Evolutionary conservation across 2,329 filamentous ascomycete genomes (phyloP).

Genomic region (Tympanopsis confertula): DNA sequence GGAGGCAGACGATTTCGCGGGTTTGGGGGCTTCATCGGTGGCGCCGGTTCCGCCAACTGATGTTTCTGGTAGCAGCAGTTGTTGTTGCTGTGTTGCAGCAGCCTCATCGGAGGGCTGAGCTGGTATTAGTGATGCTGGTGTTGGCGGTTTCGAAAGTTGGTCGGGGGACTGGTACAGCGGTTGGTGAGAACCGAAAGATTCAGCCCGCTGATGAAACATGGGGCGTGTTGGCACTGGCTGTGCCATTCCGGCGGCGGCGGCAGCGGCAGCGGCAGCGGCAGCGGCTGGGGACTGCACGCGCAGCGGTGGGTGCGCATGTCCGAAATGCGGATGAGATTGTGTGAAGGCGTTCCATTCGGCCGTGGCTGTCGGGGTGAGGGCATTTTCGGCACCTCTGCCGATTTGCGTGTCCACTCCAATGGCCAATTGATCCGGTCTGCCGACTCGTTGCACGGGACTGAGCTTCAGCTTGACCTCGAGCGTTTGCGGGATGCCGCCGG

Average conservation of each 20-base stretch:
- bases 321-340: constrained; percentile 50
- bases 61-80: constrained; percentile 19
- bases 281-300: constrained; percentile 11
- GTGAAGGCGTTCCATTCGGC: constrained; percentile 71
- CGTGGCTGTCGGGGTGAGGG: constrained; percentile 44
- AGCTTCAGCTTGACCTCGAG: constrained; percentile 87
- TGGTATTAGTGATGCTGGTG: constrained; percentile 7
- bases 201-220: constrained; percentile 9
- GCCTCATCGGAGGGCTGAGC: constrained; percentile 17
- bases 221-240: constrained; percentile 8
- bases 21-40: constrained; percentile 16
- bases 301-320: constrained; percentile 26
- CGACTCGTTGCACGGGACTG: constrained; percentile 58
- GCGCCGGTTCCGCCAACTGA: constrained; percentile 11
- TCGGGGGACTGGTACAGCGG: too few species aligned
- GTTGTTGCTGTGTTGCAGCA: constrained; percentile 16
- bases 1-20: constrained; percentile 46
- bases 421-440: constrained; percentile 12
- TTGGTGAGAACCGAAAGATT: constrained; percentile 3
- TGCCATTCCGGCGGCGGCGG: constrained; percentile 6
- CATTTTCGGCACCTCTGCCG: constrained; percentile 18
- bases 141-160: constrained; percentile 3
- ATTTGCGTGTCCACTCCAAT: not conserved
- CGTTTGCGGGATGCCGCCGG: constrained; percentile 72
- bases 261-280: constrained; percentile 17